phyloP scores from a whole-genome alignment of 2,329 filamentous ascomycete genomes.

The Penicillium occitanis region DNA sequence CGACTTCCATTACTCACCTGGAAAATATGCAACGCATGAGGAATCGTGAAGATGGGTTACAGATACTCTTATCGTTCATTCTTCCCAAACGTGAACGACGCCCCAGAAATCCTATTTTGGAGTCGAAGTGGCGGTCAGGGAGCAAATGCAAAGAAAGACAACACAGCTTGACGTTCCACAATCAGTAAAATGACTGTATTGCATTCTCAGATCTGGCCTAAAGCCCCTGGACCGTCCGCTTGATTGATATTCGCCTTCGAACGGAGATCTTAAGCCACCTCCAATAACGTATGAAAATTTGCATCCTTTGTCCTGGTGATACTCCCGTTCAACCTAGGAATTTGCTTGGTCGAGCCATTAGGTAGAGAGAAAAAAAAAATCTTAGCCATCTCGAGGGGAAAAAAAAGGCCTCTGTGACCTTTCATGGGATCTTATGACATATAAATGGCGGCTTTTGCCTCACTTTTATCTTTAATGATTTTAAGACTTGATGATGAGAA shows the following conservation, averaged over 20 bases:
- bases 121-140: too few species aligned
- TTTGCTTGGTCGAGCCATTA: too few species aligned
- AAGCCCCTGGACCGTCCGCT: background rate
- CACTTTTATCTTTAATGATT: background rate
- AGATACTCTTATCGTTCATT: too few species aligned
- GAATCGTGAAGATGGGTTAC: too few species aligned
- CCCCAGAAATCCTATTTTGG: too few species aligned
- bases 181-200: background rate
- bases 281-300: background rate
- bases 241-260: background rate
- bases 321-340: too few species aligned
- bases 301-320: background rate
- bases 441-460: background rate
- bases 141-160: too few species aligned
- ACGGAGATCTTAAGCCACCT: background rate
- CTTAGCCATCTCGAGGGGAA: background rate
- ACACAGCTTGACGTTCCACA: too few species aligned
- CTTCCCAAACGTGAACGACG: too few species aligned
- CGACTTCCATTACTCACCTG: too few species aligned
- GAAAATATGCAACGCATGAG: too few species aligned
- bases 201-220: background rate
- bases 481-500: background rate
- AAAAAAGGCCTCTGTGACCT: background rate
- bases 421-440: background rate
- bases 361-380: background rate